These are phyloP conservation scores for Kodamaea plutei DNA, from an alignment of 1,139 yeast genomes.

Conservation along the genomic window DNA sequence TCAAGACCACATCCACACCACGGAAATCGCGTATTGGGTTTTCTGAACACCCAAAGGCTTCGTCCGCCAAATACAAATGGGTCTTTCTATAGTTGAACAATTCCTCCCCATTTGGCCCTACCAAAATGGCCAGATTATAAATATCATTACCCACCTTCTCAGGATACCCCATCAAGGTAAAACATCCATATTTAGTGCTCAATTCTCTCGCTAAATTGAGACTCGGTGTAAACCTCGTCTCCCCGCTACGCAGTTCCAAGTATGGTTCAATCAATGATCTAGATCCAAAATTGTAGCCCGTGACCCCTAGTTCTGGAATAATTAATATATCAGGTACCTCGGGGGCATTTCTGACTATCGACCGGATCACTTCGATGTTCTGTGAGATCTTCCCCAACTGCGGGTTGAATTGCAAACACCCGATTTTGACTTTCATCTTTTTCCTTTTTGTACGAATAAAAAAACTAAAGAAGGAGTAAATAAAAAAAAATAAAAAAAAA, in stretches of 20 bases:
- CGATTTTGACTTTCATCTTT: conserved; percentile 48
- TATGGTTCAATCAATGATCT: conserved; percentile 55
- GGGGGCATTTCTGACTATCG: conserved; percentile 22
- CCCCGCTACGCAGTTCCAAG: conserved; percentile 36
- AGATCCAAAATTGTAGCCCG: conserved; percentile 72
- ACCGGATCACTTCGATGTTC: conserved; percentile 48
- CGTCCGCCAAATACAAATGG: conserved; percentile 76
- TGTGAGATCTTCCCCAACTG: conserved; percentile 54
- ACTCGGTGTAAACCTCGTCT: conserved; percentile 36
- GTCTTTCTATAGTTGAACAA: conserved; percentile 72
- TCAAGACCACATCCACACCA: conserved; percentile 34
- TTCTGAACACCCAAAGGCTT: conserved; percentile 74
- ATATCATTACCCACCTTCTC: conserved; percentile 42
- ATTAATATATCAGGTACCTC: conserved; percentile 51
- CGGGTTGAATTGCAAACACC: conserved; percentile 69
- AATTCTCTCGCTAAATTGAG: conserved; percentile 54
- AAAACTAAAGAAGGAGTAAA: no score
- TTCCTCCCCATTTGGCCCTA: conserved; percentile 54
- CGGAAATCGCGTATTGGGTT: conserved; percentile 48
- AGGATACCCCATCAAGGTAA: conserved; percentile 81
- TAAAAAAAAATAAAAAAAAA: no score
- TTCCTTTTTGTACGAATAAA: no score
- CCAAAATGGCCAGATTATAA: conserved; percentile 71
- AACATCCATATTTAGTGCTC: conserved; percentile 52
- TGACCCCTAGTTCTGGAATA: conserved; percentile 79